Evolutionary conservation across 169 alveolate genomes (phyloP), one percentile per base, ranked within the genome.

Genomic region (Babesia microti): DNA sequence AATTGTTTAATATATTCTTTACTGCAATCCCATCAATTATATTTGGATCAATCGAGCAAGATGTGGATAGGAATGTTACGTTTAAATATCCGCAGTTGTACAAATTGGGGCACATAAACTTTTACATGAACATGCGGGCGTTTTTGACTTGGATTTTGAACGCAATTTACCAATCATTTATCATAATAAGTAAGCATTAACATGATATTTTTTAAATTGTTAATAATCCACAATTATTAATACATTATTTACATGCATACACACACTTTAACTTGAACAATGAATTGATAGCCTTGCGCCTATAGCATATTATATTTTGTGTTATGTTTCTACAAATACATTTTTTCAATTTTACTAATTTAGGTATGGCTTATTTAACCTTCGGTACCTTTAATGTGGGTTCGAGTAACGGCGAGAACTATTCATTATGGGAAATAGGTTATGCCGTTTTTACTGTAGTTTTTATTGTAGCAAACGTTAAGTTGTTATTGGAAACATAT

Each of bases 1-100:
- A 91, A 41, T 82, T 95, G 39, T 90, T 89, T 72, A 95, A 95
- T 65, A 83, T 94, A 40, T 57, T 87, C 18, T 91, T 92, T 66
- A 93, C 99, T 3, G 78, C 96, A 1, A 57, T 88, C 1, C 98
- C 97, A 2, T 79, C 92, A 6, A 58, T 89, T 12, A 61, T 88
- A 2, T 66, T 72, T 32, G 87, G 88, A 4, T 43, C 72, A 28
- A 56, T 81, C 28, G 93, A 85, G 43, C 74, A 69, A 18, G 91
- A 83, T 42, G 65, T 79, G 23, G 68, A 66, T 27, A 59, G 58
- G 53, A 33, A 47, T 5, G 52, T 78, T 57, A 68, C 83, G 27
- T 22, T 54, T 17, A 59, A 53, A 17, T 72, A 51, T 18, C 89
- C 91, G 15, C 65, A 56, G 35, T 32, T 83, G 22, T 83, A 83